A percentile compares a stretch with the other conserved stretches of the same genome.
phyloP scores from a whole-genome alignment of 2,329 filamentous ascomycete species.

The Coniochaeta pulveracea region DNA sequence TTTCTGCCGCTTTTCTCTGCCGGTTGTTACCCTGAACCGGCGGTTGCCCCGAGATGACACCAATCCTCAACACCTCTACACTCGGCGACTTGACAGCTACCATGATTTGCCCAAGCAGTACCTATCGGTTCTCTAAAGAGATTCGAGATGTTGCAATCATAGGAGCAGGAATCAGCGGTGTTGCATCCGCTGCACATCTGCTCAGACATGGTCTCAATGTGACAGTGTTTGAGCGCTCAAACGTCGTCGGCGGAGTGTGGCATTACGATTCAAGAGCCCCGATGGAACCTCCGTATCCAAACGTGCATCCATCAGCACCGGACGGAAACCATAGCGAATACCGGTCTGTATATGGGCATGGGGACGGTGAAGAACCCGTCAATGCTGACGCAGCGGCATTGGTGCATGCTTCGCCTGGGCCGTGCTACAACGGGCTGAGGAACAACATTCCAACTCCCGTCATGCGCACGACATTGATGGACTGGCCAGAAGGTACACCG shows the following conservation, averaged over 20 bases:
- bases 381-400: conserved; percentile 29
- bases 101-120: too few species aligned
- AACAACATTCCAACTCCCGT: conserved; percentile 63
- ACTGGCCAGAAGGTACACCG: conserved; percentile 48
- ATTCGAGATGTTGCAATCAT: conserved; percentile 29
- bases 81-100: too few species aligned
- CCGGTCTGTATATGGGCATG: conserved; percentile 8
- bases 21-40: too few species aligned
- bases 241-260: conserved; percentile 25
- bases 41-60: too few species aligned
- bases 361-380: background rate
- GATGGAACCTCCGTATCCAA: conserved; percentile 20
- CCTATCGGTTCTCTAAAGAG: too few species aligned
- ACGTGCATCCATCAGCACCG: conserved; percentile 13
- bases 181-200: conserved; percentile 24
- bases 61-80: too few species aligned
- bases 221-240: conserved; percentile 24
- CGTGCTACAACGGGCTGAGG: conserved; percentile 50
- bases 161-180: conserved; percentile 28
- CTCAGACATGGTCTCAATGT: conserved; percentile 22
- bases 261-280: conserved; percentile 20
- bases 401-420: conserved; percentile 16
- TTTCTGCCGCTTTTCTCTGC: too few species aligned
- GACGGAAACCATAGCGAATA: conserved; percentile 9
- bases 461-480: conserved; percentile 27